Evolutionary conservation across 2,329 filamentous ascomycete species (phyloP), one percentile per base, ranked within the genome.

Genomic region (Teratosphaeriaceae sp.): DNA sequence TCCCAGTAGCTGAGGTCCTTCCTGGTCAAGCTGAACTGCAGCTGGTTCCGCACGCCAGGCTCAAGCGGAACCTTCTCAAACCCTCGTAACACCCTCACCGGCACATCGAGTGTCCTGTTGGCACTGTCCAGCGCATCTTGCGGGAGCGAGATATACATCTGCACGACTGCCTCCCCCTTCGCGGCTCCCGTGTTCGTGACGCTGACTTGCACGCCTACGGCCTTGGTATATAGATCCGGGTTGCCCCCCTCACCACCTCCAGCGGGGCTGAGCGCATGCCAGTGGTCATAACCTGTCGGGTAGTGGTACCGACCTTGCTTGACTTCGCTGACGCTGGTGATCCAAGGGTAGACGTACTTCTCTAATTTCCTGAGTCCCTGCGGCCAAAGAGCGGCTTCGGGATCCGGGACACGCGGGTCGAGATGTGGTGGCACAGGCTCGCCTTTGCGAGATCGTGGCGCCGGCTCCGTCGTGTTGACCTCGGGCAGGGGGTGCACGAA

Each of bases 291-390:
- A 21, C 73, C 79, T 2, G 67, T 67, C 1, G 74, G 81, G 54
- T 76, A 82, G 19, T 61, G 65, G 50, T 71, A 74, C 29, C 51
- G 56, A 13, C 43, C 53, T 7, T 55, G 31, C 7, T 61, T 61
- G 47, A 66, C 61, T 16, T 74, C 67, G 19, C 74, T 72, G 12
- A 75, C 68, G 8, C 70, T 57, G 0, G 65, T 61, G 19, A 87
- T 70, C 61, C 85, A 88, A 0, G 84, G 83, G 58, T 88, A 88
- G 42, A 88, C 75, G 61, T 83, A 87, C 55, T 84, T 84, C 42
- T 75, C 69, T 0, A 88, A 65, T 37, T 69, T 73, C n/a, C 72
- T 69, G 57, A 86, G 78, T 4, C 67, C 73, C 0, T 64, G 42
- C 0, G 84, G 84, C 57, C 80, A 83, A 1, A 85, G 62, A 0